Evolutionary conservation across 257 asterid species (phyloP), one percentile per base, ranked within the genome.

Genomic region (Solanum medicagineum): DNA sequence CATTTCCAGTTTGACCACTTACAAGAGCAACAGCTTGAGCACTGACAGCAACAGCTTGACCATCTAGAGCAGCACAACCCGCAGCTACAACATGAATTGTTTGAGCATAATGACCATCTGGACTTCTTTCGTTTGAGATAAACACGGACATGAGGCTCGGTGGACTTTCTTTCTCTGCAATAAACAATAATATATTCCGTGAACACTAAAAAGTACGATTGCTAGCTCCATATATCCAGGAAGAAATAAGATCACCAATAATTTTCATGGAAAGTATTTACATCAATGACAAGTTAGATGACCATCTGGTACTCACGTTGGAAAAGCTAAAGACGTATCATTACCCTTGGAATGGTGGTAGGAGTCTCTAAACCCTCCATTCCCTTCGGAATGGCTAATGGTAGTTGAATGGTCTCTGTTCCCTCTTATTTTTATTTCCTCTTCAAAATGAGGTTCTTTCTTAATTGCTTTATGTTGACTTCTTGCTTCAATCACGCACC

Each of bases 251-350:
- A 77, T 77, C 83, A 15, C 62, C 62, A 75, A 75, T 24, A 75
- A 75, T 24, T 22, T 8, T 75, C 59, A 51, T 75, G 82, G 24
- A 49, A 3, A 22, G 9, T 42, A 47, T 75, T 77, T 49, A 1
- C 14, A 77, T 3, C 15, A 49, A 77, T 8, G 22, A 49, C 42
- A 51, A 26, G 63, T 77, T 77, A 77, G 15, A 5, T 24, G 56
- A 16, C 51, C 82, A 55, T 80, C 84, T 3, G 86, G 51, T 81
- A 90, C 93, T 91, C 86, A 92, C 95, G 6, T 84, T 24, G 92
- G 87, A 26, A 69, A 84, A 80, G 88, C 60, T 83, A 86, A 57
- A 16, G 90, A 29, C 66, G 68, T 84, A 83, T 66, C 80, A 83
- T 85, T 85, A 82, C 81, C 77, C 45, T 90, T 85, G 4, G 85